Evolutionary conservation across 2,329 filamentous ascomycete genomes (phyloP).

Genomic region (Fusarium penzigii): DNA sequence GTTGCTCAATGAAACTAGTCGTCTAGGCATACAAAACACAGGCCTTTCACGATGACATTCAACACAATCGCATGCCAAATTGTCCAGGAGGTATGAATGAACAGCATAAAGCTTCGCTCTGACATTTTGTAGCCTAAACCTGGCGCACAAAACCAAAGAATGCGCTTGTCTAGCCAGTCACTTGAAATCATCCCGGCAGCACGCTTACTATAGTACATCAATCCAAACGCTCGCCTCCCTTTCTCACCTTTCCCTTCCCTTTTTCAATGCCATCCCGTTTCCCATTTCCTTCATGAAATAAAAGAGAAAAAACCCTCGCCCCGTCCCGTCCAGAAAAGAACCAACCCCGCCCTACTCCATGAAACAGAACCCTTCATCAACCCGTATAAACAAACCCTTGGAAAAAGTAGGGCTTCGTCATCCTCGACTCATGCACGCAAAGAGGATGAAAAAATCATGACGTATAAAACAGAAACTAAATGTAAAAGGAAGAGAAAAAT

Average conservation of each 20-base stretch:
- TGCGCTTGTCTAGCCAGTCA: not conserved
- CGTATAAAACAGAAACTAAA: slow-evolving; percentile 9
- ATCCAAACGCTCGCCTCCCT: not conserved
- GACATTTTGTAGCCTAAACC: not conserved
- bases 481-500: slow-evolving; percentile 14
- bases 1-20: too few relatives aligned
- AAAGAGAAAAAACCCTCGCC: too few relatives aligned
- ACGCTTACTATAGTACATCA: not conserved
- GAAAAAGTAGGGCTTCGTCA: not conserved
- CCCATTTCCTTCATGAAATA: too few relatives aligned
- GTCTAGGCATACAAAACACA: too few relatives aligned
- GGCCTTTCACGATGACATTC: not conserved
- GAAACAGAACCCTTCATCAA: not conserved
- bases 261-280: not conserved
- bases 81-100: not conserved
- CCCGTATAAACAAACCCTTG: not conserved
- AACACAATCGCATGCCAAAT: not conserved
- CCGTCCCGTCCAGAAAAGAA: not conserved
- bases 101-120: not conserved
- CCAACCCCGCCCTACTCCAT: not conserved
- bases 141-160: not conserved
- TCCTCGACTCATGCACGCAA: not conserved
- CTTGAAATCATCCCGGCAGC: not conserved
- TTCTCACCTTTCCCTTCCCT: not conserved
- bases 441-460: not conserved